These are phyloP conservation scores for Chenopodium quinoa DNA, from an alignment of 148 eudicot species.

Conservation along the genomic window DNA sequence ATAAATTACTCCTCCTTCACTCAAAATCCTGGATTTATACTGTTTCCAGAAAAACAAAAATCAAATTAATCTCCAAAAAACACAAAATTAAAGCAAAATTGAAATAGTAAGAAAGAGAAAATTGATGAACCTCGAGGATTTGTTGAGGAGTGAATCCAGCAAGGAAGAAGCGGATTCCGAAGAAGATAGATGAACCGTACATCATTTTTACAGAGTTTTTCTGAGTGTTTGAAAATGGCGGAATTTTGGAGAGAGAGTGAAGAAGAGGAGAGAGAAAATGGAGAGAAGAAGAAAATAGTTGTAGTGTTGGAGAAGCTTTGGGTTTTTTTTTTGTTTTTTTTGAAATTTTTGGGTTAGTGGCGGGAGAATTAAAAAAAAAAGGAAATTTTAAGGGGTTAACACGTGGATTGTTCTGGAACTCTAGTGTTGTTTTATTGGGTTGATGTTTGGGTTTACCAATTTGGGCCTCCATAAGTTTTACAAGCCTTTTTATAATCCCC, in stretches of 20 bases:
- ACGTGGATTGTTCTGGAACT: not conserved
- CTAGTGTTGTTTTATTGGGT: not conserved
- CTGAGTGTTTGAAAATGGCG: not conserved
- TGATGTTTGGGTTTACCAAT: too few species aligned
- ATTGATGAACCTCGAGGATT: conserved; percentile 13
- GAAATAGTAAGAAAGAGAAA: not conserved
- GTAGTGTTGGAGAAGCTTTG: conserved; percentile 13
- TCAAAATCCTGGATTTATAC: conserved; percentile 58
- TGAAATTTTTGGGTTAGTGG: conserved; percentile 15
- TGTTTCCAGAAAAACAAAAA: conserved; percentile 9
- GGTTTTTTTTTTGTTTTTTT: not conserved
- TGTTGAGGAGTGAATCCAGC: conserved; percentile 16
- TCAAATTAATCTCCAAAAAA: not conserved
- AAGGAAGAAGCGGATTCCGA: conserved; percentile 25
- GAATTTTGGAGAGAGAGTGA: not conserved
- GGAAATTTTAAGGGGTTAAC: too few species aligned
- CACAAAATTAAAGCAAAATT: not conserved
- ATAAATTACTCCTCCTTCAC: conserved; percentile 62
- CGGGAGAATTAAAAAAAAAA: not conserved
- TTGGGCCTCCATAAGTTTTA: too few species aligned
- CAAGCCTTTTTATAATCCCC: too few species aligned
- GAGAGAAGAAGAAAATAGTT: not conserved
- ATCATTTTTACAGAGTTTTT: conserved; percentile 9
- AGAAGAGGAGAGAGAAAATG: not conserved
- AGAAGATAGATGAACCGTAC: conserved; percentile 12